Percentiles rank a stretch among this genome's conserved stretches.
These are phyloP conservation scores for Drechslerella coelobrocha DNA, from an alignment of 2,329 filamentous ascomycete species.

Conservation along the genomic window DNA sequence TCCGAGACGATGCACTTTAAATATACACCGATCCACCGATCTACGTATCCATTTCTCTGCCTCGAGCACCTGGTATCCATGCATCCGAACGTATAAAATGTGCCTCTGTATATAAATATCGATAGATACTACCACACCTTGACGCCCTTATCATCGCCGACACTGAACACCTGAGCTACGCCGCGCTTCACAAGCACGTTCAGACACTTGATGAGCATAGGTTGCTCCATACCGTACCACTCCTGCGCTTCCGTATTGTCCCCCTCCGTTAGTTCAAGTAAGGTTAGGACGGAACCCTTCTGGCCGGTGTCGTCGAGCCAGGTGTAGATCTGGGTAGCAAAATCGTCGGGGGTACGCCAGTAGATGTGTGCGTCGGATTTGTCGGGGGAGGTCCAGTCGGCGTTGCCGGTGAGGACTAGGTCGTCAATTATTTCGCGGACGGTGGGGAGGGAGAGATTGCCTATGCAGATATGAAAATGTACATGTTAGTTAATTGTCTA, in stretches of 20 bases:
- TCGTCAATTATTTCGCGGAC: conserved; percentile 67
- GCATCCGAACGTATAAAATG: not conserved
- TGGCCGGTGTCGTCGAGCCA: conserved; percentile 78
- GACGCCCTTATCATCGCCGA: conserved; percentile 80
- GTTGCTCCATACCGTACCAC: conserved; percentile 85
- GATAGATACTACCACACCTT: conserved; percentile 75
- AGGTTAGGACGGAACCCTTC: conserved; percentile 84
- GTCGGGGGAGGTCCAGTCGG: conserved; percentile 68
- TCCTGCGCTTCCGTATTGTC: conserved; percentile 77
- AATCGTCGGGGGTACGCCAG: conserved; percentile 88
- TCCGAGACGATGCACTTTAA: too few relatives aligned
- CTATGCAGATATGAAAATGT: conserved; percentile 5
- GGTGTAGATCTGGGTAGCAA: conserved; percentile 77
- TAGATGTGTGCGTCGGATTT: conserved; percentile 63
- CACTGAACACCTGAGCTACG: conserved; percentile 90
- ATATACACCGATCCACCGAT: too few relatives aligned
- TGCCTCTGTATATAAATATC: not conserved
- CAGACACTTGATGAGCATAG: conserved; percentile 79
- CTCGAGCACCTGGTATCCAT: not conserved
- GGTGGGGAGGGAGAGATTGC: conserved; percentile 57
- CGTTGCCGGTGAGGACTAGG: conserved; percentile 60
- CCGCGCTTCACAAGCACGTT: conserved; percentile 84
- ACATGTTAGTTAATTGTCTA: not conserved
- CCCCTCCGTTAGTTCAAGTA: conserved; percentile 91
- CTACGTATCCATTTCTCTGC: too few relatives aligned